Base-by-base conservation (phyloP, 1,139 yeast species). In the Hanseniaspora sp. region DNA sequence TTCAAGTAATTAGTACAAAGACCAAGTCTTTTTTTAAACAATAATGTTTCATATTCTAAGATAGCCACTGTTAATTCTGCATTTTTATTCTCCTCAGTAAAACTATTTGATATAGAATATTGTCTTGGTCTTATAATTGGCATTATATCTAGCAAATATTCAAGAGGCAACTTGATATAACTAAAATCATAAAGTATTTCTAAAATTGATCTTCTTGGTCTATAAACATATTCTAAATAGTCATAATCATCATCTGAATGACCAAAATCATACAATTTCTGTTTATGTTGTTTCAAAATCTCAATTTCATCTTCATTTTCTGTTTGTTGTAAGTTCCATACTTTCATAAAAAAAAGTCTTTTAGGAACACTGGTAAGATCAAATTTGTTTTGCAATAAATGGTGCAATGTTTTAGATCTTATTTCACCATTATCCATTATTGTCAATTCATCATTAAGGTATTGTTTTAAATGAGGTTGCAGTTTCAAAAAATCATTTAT, bases 341-440 rank as follows among this genome's bases (percentile, higher is more conserved):
- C 67, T 8, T 71, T 68, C 65, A 77, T 73, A 67, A 92, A 92
- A 62, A 92, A 88, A 40, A 92, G 79, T 42, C 95, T 73, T 54
- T 88, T 76, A 0, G 98, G 98, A 23, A 92, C 82, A 2, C 95
- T 76, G 68, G 76, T 77, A 12, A 92, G 74, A 64, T 92, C 97
- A 49, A 90, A 68, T 65, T 90, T 95, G 64, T 85, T 81, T 5
- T 82, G 82, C 30, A 92, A 62, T n/a, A 92, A 69, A 5, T 80
- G 74, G 57, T 96, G 69, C 42, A 92, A 69, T 0, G 97, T 88
- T 29, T 38, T n/a, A 45, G 28, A n/a, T 35, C 13, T 62, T 1
- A 15, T 62, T 60, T 15, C 5, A 11, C 17, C 18, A 8, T 61
- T 64, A 47, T 60, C 57, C 1, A 62, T 59, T 23, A 66, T 59